Evolutionary conservation across 306 rosid species (phyloP).

Genomic region (Begonia masoniana): DNA sequence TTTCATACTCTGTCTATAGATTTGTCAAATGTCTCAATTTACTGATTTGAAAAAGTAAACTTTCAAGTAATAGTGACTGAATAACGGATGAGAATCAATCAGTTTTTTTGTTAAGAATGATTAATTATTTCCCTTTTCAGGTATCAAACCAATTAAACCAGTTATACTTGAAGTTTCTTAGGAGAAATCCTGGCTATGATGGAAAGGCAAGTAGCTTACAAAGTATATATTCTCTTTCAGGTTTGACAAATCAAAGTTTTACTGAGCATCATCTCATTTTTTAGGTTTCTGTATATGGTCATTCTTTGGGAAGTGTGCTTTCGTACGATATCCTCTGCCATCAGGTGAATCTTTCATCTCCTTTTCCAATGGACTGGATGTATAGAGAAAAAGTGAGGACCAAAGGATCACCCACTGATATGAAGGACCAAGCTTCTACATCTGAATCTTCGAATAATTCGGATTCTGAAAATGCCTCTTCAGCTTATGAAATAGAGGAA

Average conservation of each 20-base stretch:
- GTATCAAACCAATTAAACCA: conserved; percentile 86
- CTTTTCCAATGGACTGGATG: conserved; percentile 77
- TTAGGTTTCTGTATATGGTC: conserved; percentile 89
- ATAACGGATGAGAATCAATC: not conserved
- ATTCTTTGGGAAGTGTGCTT: conserved; percentile 97
- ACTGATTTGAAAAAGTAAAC: not conserved
- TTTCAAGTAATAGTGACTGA: not conserved
- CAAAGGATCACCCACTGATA: conserved; percentile 20
- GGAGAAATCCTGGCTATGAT: conserved; percentile 87
- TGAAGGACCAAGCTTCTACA: conserved; percentile 20
- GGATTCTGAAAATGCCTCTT: conserved; percentile 17
- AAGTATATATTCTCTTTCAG: too few species aligned
- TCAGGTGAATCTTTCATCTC: conserved; percentile 62
- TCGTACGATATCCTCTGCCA: conserved; percentile 98
- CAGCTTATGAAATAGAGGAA: conserved; percentile 17
- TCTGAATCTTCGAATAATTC: conserved; percentile 18
- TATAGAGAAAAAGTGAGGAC: conserved; percentile 27
- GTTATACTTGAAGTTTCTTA: conserved; percentile 68
- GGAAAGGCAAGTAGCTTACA: conserved; percentile 47
- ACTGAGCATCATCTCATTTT: conserved; percentile 1
- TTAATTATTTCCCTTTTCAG: conserved; percentile 18
- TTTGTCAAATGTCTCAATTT: too few species aligned
- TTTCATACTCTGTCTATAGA: too few species aligned
- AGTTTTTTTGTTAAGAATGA: not conserved
- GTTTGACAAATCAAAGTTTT: too few species aligned